Conservation (phyloP, 106 monocot species). For the Apostasia shenzhenica region DNA sequence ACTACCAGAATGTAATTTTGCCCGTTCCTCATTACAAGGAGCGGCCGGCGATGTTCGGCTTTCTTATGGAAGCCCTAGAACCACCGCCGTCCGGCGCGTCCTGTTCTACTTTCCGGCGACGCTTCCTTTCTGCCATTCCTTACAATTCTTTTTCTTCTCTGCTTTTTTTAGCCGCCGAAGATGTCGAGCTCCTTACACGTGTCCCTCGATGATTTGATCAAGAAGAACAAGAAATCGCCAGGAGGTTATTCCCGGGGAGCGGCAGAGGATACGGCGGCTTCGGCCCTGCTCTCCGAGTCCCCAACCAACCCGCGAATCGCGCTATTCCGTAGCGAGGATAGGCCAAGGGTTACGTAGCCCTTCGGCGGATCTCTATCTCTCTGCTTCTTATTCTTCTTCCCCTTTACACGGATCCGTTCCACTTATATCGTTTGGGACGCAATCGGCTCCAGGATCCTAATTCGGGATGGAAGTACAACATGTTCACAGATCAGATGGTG, state of each 20-base stretch:
- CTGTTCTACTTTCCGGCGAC: too few species aligned
- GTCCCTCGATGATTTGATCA: constrained; percentile 76
- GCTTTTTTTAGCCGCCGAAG: neutral
- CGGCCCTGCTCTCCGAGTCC: constrained; percentile 39
- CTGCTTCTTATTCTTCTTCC: neutral
- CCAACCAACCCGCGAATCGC: constrained; percentile 30
- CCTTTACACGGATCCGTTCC: constrained; percentile 1
- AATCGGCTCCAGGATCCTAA: constrained; percentile 53
- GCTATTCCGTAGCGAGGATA: constrained; percentile 38
- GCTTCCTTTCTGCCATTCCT: too few species aligned
- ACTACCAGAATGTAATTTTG: too few species aligned
- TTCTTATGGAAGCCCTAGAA: too few species aligned
- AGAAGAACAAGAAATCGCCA: constrained; percentile 64
- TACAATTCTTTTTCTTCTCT: neutral
- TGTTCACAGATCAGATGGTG: constrained; percentile 32
- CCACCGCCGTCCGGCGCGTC: too few species aligned
- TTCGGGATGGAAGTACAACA: constrained; percentile 63
- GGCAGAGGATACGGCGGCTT: constrained; percentile 20
- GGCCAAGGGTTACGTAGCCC: constrained; percentile 12
- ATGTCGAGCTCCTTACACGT: constrained; percentile 66
- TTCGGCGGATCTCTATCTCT: constrained; percentile 13
- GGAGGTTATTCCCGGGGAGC: constrained; percentile 13
- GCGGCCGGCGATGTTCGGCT: too few species aligned
- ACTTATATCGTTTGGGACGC: constrained; percentile 25
- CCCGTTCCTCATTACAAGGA: too few species aligned